A percentile compares a stretch with the other conserved stretches of the same genome.
phyloP scores from a whole-genome alignment of 208 protist genomes.

The Herpetomonas tarakana region DNA sequence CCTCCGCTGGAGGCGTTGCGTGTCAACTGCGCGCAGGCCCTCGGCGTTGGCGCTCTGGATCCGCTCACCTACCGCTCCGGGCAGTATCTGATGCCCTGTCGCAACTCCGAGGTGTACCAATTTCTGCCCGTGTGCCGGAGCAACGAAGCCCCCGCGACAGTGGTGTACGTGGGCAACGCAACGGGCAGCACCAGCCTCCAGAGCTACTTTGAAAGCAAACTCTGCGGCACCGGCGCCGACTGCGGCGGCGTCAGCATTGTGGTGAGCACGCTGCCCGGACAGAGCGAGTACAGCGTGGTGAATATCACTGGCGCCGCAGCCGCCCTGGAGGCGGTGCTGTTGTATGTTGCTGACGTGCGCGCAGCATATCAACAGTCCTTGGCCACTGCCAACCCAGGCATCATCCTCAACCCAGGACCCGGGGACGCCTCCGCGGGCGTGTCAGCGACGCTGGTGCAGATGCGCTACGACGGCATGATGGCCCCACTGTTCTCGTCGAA shows the following conservation, averaged over 20 bases:
- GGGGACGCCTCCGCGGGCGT: conserved; percentile 12
- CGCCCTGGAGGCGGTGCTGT: conserved; percentile 43
- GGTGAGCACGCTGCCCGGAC: conserved; percentile 5
- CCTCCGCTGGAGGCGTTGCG: conserved; percentile 6
- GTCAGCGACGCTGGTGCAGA: conserved; percentile 12
- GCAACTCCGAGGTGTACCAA: conserved; percentile 25
- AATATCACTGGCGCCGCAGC: conserved; percentile 25
- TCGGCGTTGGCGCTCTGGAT: conserved; percentile 15
- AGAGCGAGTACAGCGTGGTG: conserved; percentile 18
- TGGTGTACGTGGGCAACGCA: conserved; percentile 17
- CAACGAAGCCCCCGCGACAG: conserved; percentile 17
- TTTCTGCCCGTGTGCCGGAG: conserved; percentile 31
- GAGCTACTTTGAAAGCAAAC: background rate
- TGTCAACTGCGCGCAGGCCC: conserved; percentile 5
- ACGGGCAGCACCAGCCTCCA: background rate
- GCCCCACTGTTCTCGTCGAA: conserved; percentile 43
- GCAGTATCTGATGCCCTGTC: conserved; percentile 38
- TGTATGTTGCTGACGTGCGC: conserved; percentile 39
- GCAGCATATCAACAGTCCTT: conserved; percentile 1
- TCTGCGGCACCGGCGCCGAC: conserved; percentile 7
- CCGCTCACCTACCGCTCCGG: conserved; percentile 17
- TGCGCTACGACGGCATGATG: conserved; percentile 22
- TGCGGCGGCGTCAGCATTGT: conserved; percentile 4
- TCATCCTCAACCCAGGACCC: background rate
- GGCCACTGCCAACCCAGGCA: conserved; percentile 1